These are phyloP conservation scores for Kodamaea kakaduensis DNA, from an alignment of 805 yeast species.

Conservation along the genomic window DNA sequence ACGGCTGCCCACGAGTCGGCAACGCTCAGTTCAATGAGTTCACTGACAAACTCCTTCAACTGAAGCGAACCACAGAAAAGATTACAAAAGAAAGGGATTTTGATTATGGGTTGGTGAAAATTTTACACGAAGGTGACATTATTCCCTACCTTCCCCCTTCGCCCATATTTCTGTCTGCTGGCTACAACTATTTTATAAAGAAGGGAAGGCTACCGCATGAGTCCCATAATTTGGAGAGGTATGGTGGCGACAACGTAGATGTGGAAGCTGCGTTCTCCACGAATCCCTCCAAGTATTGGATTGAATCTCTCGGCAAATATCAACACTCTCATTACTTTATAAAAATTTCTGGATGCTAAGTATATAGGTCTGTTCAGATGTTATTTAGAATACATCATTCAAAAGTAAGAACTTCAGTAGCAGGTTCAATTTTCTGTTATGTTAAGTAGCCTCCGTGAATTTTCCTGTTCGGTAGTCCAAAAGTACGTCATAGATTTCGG, in stretches of 20 bases:
- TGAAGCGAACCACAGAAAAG: slow-evolving; percentile 22
- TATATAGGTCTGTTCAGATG: too few relatives aligned
- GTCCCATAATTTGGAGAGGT: slow-evolving; percentile 8
- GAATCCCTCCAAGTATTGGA: slow-evolving; percentile 16
- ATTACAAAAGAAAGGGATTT: slow-evolving; percentile 23
- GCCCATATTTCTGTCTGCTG: slow-evolving; percentile 42
- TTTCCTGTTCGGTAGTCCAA: too few relatives aligned
- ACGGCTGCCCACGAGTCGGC: slow-evolving; percentile 65
- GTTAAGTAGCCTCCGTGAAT: too few relatives aligned
- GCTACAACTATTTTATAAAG: slow-evolving; percentile 46
- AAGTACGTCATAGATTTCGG: too few relatives aligned
- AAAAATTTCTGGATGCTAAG: slow-evolving; percentile 28
- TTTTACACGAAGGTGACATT: slow-evolving; percentile 53
- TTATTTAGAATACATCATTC: too few relatives aligned
- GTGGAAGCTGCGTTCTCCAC: not conserved
- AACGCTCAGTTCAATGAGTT: slow-evolving; percentile 47
- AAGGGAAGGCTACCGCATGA: slow-evolving; percentile 38
- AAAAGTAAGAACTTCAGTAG: too few relatives aligned
- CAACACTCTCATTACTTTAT: slow-evolving; percentile 32
- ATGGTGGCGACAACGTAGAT: not conserved
- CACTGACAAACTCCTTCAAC: slow-evolving; percentile 48
- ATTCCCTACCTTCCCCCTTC: slow-evolving; percentile 61
- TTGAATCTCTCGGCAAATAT: slow-evolving; percentile 20
- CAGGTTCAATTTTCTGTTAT: too few relatives aligned
- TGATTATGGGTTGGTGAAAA: slow-evolving; percentile 46